phyloP scores from a whole-genome alignment of 768 basidiomycete genomes.

The Tricholoma matsutake region DNA sequence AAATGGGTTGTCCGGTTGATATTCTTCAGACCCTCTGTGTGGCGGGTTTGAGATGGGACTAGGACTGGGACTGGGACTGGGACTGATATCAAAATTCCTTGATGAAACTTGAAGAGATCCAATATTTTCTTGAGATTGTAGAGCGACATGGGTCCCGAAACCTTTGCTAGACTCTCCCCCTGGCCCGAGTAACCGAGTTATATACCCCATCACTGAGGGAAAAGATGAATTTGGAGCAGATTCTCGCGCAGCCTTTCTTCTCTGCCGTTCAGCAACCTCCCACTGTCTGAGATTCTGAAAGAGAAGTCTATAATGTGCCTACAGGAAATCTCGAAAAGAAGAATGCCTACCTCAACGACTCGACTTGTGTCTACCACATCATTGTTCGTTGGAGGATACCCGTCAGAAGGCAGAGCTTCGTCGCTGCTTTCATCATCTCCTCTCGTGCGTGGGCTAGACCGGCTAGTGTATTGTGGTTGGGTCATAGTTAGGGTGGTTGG shows the following conservation, averaged over 20 bases:
- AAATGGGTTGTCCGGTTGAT: constrained; percentile 41
- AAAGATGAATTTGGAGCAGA: constrained; percentile 27
- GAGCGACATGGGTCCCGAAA: constrained; percentile 41
- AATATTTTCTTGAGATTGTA: constrained; percentile 49
- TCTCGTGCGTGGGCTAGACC: neutral
- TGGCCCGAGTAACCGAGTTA: constrained; percentile 58
- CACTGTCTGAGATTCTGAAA: constrained; percentile 70
- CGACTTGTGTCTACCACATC: constrained; percentile 65
- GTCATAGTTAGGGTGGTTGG: neutral
- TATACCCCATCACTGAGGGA: constrained; percentile 52
- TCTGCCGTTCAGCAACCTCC: constrained; percentile 74
- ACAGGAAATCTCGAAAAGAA: constrained; percentile 1
- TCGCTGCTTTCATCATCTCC: neutral
- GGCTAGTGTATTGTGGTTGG: neutral
- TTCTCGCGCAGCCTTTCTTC: constrained; percentile 70
- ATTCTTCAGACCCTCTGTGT: constrained; percentile 19
- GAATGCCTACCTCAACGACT: constrained; percentile 60
- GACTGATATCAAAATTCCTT: constrained; percentile 44
- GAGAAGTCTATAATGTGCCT: constrained; percentile 7
- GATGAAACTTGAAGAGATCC: constrained; percentile 47
- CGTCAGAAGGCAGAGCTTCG: neutral
- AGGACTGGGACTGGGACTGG: constrained; percentile 25
- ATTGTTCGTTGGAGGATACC: constrained; percentile 68
- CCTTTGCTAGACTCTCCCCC: constrained; percentile 27
- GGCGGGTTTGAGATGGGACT: constrained; percentile 33